Conservation (phyloP, 129 eudicot genomes). For the Flaveria brownii region DNA sequence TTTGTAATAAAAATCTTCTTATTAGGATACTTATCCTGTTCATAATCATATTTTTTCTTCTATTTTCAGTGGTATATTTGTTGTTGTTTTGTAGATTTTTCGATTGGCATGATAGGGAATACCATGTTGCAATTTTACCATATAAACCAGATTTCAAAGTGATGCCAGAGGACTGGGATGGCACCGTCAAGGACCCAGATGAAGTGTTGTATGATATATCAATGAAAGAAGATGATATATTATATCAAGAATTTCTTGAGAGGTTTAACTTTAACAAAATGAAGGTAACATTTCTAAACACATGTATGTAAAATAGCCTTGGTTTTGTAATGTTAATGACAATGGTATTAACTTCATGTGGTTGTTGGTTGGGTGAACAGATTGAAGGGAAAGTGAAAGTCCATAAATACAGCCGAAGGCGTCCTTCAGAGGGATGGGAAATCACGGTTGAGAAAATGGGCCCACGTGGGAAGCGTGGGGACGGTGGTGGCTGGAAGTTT, state of each 20-base stretch:
- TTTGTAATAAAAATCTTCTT: too few relatives aligned
- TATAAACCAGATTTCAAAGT: slow-evolving; percentile 89
- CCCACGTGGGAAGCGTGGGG: slow-evolving; percentile 77
- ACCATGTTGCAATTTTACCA: slow-evolving; percentile 87
- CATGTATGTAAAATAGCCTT: neutral
- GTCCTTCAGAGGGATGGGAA: slow-evolving; percentile 89
- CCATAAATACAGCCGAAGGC: slow-evolving; percentile 83
- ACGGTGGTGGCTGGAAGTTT: slow-evolving; percentile 92
- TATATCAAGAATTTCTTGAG: slow-evolving; percentile 81
- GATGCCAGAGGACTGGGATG: slow-evolving; percentile 99
- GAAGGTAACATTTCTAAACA: slow-evolving; percentile 47
- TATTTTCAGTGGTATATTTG: neutral
- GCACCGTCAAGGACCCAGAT: slow-evolving; percentile 87
- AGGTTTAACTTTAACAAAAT: slow-evolving; percentile 83
- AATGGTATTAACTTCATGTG: neutral
- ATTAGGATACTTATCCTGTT: neutral
- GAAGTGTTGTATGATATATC: slow-evolving; percentile 94
- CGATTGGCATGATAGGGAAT: slow-evolving; percentile 79
- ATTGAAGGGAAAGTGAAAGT: slow-evolving; percentile 68
- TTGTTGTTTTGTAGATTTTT: slow-evolving; percentile 60
- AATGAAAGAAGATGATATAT: slow-evolving; percentile 85
- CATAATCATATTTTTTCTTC: neutral
- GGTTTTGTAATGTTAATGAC: slow-evolving; percentile 2
- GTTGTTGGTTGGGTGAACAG: slow-evolving; percentile 29
- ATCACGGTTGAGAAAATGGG: slow-evolving; percentile 80